Base-by-base conservation (phyloP, 805 yeast species). In the Wickerhamiella vanderwaltii region DNA sequence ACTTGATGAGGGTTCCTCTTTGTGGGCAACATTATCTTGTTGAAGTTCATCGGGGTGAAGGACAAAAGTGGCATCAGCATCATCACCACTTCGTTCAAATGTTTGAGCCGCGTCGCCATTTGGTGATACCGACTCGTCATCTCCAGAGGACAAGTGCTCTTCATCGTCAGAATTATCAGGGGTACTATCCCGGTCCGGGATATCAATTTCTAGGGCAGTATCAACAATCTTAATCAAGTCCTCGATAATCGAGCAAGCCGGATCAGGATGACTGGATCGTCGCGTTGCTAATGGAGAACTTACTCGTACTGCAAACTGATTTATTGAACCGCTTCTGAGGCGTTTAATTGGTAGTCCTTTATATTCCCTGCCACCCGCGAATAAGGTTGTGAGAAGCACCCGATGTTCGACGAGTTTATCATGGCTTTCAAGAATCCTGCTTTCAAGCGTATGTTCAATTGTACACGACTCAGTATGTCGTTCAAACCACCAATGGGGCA, bases 401-500 rank as follows among this genome's bases (percentile, higher is more conserved):
- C 71, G 67, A 43, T 84, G 95, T 41, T 87, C 95, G 3, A 71
- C 61, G 3, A 88, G 64, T 15, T 69, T 66, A 50, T 91, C 97
- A 49, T 88, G 95, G 35, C 77, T 65, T 26, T 68, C 51, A 53
- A 80, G 83, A 7, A 88, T 74, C 25, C 77, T 77, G 50, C 85
- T 86, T 53, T 78, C 86, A 9, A 81, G 73, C 52, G 77, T 72
- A 60, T 86, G 94, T 57, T 87, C 96, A 26, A 83, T 72, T 22
- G 82, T 66, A 53, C 99, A 91, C 35, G 82, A 63, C 54, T 86
- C 91, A 1, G 88, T 79, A 60, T 91, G 99, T 38, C 78, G 71
- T 52, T 88, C 98, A 29, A 91, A 66, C 80, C 94, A 91, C 98
- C 98, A 91, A 3, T 86, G 81, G 3, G 94, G 95, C n/a, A 86